These are phyloP conservation scores for Maudiozyma saulgeensis DNA, from an alignment of 805 yeast genomes.

Conservation along the genomic window DNA sequence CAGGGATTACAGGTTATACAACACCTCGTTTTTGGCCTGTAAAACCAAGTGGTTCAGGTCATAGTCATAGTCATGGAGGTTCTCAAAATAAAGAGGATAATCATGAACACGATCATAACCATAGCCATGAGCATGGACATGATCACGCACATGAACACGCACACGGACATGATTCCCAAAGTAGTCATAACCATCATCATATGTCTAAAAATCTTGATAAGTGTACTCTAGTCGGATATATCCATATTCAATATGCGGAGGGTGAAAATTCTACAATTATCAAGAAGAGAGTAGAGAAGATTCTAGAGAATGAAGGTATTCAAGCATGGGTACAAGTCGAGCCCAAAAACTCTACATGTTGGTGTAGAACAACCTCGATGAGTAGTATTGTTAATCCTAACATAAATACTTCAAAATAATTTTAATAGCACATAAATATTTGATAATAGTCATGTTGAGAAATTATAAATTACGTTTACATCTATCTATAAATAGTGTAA, in stretches of 20 bases:
- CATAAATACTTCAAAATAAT: neutral
- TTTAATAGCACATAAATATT: too few species aligned
- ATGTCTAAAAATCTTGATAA: conserved; percentile 23
- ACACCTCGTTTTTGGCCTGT: conserved; percentile 90
- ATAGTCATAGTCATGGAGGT: conserved; percentile 23
- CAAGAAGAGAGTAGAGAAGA: conserved; percentile 48
- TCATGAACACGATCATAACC: conserved; percentile 4
- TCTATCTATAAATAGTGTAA: too few species aligned
- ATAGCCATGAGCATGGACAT: conserved; percentile 6
- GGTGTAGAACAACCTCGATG: conserved; percentile 43
- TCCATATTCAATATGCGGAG: conserved; percentile 63
- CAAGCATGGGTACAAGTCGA: conserved; percentile 61
- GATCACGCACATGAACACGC: conserved; percentile 9
- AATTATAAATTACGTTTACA: too few species aligned
- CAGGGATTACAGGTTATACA: conserved; percentile 77
- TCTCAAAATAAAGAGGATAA: conserved; percentile 11
- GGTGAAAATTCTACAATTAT: conserved; percentile 59
- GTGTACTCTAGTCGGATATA: conserved; percentile 50
- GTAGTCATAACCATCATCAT: conserved; percentile 19
- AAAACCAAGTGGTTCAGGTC: conserved; percentile 19
- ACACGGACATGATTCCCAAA: conserved; percentile 33
- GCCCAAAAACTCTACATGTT: conserved; percentile 50
- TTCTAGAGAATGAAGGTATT: conserved; percentile 42
- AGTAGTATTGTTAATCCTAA: conserved; percentile 1
- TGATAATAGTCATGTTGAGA: too few species aligned